These are phyloP conservation scores for Alternaria dauci DNA, from an alignment of 2,329 filamentous ascomycete species.

Conservation along the genomic window DNA sequence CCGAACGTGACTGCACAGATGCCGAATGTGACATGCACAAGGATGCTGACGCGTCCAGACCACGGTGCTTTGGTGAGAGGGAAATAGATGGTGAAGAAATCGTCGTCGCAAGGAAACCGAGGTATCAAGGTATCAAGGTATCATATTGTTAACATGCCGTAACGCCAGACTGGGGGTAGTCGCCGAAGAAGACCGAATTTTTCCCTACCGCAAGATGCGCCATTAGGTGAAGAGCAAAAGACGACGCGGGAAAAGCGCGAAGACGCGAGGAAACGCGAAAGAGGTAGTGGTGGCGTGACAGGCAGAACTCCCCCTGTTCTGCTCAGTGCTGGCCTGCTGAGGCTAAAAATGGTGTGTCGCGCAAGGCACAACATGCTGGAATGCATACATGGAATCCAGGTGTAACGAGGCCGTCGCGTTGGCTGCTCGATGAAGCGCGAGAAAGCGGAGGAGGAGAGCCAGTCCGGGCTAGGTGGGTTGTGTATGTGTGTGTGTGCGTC, in stretches of 20 bases:
- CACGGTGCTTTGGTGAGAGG: constrained; percentile 3
- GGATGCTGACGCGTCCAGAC: constrained; percentile 3
- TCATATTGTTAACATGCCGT: constrained; percentile 23
- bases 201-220: constrained; percentile 18
- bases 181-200: constrained; percentile 16
- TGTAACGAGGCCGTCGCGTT: constrained; percentile 13
- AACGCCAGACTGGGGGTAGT: constrained; percentile 20
- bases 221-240: constrained; percentile 12
- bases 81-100: background rate
- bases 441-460: background rate
- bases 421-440: constrained; percentile 6
- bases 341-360: constrained; percentile 11
- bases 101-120: constrained; percentile 15
- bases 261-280: background rate
- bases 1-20: background rate
- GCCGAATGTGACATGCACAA: constrained; percentile 1
- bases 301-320: background rate
- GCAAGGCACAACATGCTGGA: constrained; percentile 10
- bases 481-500: background rate
- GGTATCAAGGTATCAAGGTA: constrained; percentile 30
- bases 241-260: background rate
- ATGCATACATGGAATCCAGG: constrained; percentile 6
- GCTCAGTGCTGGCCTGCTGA: background rate
- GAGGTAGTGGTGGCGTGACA: background rate
- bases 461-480: constrained; percentile 12